A percentile compares a stretch with the other conserved stretches of the same genome.
Conservation (phyloP, 805 yeast genomes). For the Schwanniomyces yamadae region DNA sequence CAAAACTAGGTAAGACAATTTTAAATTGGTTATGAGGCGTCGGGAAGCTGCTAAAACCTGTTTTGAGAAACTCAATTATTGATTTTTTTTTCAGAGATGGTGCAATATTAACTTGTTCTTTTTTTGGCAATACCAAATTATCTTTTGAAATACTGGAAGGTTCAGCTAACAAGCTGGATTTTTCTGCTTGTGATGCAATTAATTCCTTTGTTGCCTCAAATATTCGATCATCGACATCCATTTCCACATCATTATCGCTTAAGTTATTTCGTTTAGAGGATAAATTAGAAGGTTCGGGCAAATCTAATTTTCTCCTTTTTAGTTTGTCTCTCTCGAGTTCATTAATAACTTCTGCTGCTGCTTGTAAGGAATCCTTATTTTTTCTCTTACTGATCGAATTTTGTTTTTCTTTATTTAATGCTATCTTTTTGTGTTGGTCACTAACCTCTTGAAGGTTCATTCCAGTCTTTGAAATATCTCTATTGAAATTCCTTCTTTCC, state of each 20-base stretch:
- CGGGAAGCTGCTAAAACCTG: conserved; percentile 29
- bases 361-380: conserved; percentile 20
- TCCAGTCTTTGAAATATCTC: conserved; percentile 44
- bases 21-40: conserved; percentile 38
- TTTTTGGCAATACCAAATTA: neutral
- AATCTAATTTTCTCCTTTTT: conserved; percentile 25
- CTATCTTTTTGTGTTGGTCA: conserved; percentile 28
- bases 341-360: conserved; percentile 22
- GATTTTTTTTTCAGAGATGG: conserved; percentile 12
- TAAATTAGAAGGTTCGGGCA: conserved; percentile 21
- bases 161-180: conserved; percentile 35
- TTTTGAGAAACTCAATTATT: conserved; percentile 10
- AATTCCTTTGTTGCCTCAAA: conserved; percentile 32
- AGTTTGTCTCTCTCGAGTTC: conserved; percentile 19
- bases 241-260: conserved; percentile 6
- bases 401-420: conserved; percentile 16
- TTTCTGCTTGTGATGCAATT: conserved; percentile 24
- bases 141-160: neutral
- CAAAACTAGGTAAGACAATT: conserved; percentile 32
- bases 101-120: neutral
- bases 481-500: conserved; percentile 43
- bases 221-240: conserved; percentile 34
- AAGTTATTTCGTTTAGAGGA: conserved; percentile 7
- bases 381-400: conserved; percentile 13
- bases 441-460: conserved; percentile 37